Evolutionary conservation across 1,284 basidiomycete species (phyloP).

Genomic region (Ceraceosorus guamensis): DNA sequence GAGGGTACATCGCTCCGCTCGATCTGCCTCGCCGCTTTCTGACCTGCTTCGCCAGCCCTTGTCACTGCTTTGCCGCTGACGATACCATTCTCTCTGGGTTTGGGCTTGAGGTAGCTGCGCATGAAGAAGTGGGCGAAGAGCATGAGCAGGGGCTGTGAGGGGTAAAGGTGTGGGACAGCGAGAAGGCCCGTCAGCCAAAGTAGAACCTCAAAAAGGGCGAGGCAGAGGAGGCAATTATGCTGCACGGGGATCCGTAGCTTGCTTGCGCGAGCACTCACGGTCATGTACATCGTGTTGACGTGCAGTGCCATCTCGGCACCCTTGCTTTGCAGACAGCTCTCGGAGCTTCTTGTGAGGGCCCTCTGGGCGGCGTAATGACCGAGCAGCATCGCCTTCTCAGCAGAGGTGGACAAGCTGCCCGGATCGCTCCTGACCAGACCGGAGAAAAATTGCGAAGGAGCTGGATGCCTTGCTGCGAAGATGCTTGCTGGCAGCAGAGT

Average conservation of each 20-base stretch:
- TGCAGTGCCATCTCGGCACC: conserved; percentile 33
- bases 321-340: conserved; percentile 25
- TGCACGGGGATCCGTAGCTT: neutral
- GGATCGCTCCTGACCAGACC: neutral
- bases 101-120: conserved; percentile 18
- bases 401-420: neutral
- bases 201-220: neutral
- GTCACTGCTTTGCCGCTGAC: no score
- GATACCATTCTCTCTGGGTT: no score
- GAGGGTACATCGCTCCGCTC: no score
- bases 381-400: conserved; percentile 7
- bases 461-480: conserved; percentile 2
- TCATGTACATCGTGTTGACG: conserved; percentile 38
- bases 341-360: conserved; percentile 10
- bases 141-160: conserved; percentile 26
- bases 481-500: conserved; percentile 1
- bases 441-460: neutral
- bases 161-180: no score
- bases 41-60: no score
- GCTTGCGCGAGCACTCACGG: conserved; percentile 17
- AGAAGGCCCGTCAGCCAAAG: no score
- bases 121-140: conserved; percentile 41
- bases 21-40: no score
- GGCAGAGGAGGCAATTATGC: neutral
- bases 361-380: conserved; percentile 16